phyloP scores from a whole-genome alignment of 2,329 filamentous ascomycete species.

The Knufia petricola region DNA sequence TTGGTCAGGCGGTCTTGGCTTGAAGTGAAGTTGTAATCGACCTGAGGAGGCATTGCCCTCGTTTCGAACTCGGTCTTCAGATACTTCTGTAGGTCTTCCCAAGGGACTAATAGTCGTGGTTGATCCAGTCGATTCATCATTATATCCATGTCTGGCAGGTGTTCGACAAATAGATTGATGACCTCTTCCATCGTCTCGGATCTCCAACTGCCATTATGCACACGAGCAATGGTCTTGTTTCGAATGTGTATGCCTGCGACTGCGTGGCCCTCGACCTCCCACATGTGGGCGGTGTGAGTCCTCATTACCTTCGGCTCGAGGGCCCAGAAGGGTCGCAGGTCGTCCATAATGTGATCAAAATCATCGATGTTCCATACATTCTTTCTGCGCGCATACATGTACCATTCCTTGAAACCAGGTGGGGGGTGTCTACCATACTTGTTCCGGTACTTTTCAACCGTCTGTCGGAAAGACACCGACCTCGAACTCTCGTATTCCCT shows the following conservation, averaged over 20 bases:
- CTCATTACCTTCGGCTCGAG: slow-evolving; percentile 27
- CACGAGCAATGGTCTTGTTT: slow-evolving; percentile 28
- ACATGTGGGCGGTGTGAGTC: slow-evolving; percentile 28
- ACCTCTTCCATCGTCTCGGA: slow-evolving; percentile 35
- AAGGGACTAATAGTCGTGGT: slow-evolving; percentile 51
- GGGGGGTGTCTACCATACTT: slow-evolving; percentile 33
- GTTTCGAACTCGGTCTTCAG: slow-evolving; percentile 40
- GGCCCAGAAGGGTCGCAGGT: slow-evolving; percentile 32
- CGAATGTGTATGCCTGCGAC: slow-evolving; percentile 29
- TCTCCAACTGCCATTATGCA: slow-evolving; percentile 33
- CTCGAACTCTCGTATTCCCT: slow-evolving; percentile 26
- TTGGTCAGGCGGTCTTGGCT: slow-evolving; percentile 30
- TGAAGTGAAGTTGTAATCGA: slow-evolving; percentile 35
- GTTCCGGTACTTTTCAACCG: slow-evolving; percentile 30
- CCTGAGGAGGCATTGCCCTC: slow-evolving; percentile 36
- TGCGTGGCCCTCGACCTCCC: slow-evolving; percentile 23
- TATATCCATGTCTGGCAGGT: slow-evolving; percentile 57
- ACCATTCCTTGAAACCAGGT: slow-evolving; percentile 33
- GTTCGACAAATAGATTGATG: slow-evolving; percentile 43
- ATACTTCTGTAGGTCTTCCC: slow-evolving; percentile 45
- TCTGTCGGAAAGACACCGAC: slow-evolving; percentile 30
- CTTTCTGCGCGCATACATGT: slow-evolving; percentile 29
- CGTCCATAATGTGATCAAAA: slow-evolving; percentile 25
- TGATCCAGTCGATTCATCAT: slow-evolving; percentile 58
- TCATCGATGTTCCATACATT: slow-evolving; percentile 32